phyloP scores from a whole-genome alignment of 208 protist genomes.

The Trypanosoma congolense region DNA sequence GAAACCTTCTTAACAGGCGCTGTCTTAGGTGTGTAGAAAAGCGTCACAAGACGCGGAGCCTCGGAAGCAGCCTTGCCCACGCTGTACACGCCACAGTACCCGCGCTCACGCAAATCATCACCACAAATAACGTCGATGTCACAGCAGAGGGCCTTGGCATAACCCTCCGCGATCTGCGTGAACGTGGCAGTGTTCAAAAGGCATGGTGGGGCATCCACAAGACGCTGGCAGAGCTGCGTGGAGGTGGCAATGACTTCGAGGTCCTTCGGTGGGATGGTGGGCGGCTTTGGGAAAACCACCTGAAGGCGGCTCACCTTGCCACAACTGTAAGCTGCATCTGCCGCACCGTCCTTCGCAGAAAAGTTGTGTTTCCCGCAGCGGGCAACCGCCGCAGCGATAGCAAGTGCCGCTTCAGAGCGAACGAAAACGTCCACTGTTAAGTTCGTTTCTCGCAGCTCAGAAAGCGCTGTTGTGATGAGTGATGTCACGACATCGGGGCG shows the following conservation, averaged over 20 bases:
- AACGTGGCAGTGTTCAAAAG: conserved; percentile 70
- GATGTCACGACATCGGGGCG: conserved; percentile 50
- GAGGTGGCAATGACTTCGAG: conserved; percentile 47
- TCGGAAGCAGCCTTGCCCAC: conserved; percentile 68
- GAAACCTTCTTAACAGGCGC: conserved; percentile 43
- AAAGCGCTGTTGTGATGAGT: conserved; percentile 27
- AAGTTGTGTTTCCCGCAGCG: conserved; percentile 42
- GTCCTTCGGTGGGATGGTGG: conserved; percentile 38
- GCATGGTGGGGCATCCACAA: conserved; percentile 78
- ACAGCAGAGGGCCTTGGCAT: conserved; percentile 41
- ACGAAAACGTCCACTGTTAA: conserved; percentile 51
- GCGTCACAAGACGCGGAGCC: conserved; percentile 61
- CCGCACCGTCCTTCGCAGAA: conserved; percentile 37
- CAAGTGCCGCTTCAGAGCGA: conserved; percentile 29
- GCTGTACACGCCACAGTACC: conserved; percentile 72
- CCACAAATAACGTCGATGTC: conserved; percentile 60
- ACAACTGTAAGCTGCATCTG: conserved; percentile 26
- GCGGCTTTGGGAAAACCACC: conserved; percentile 44
- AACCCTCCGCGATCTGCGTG: conserved; percentile 50
- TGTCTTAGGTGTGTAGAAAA: conserved; percentile 52
- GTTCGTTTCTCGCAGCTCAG: conserved; percentile 5
- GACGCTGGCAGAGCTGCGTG: conserved; percentile 76
- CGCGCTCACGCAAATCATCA: conserved; percentile 56
- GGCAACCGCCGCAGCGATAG: conserved; percentile 47
- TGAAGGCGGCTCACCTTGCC: conserved; percentile 22